Evolutionary conservation across 2,329 filamentous ascomycete species (phyloP).

Genomic region (Pyrenochaeta sp.): DNA sequence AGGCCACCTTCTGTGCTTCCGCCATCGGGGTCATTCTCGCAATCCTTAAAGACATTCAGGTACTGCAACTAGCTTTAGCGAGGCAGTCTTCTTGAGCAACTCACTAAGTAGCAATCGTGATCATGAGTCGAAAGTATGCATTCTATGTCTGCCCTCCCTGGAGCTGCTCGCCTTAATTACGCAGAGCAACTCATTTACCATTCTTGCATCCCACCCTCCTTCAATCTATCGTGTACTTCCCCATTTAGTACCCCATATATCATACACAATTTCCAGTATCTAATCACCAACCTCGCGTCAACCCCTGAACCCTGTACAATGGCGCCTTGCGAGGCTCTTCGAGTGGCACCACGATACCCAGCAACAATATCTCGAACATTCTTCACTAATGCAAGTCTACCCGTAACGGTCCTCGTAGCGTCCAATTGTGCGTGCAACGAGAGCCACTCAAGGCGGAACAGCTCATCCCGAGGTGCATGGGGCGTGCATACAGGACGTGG

Average conservation of each 20-base stretch:
- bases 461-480: conserved; percentile 30
- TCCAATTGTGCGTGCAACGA: background rate
- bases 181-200: background rate
- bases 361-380: conserved; percentile 3
- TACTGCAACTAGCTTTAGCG: background rate
- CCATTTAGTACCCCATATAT: conserved; percentile 6
- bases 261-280: background rate
- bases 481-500: conserved; percentile 20
- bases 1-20: too few relatives aligned
- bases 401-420: conserved; percentile 3
- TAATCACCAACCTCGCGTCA: background rate
- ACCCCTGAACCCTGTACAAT: background rate
- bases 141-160: too few relatives aligned
- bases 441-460: conserved; percentile 39
- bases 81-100: background rate
- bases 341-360: conserved; percentile 36
- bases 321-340: conserved; percentile 2
- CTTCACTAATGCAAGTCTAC: conserved; percentile 1
- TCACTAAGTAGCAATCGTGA: background rate
- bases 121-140: too few relatives aligned
- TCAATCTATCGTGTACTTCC: conserved; percentile 28
- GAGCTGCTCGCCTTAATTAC: background rate
- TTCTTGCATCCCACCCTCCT: background rate
- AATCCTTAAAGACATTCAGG: too few relatives aligned
- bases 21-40: background rate